Conservation (phyloP, 805 yeast species). For the Jamesozyma jinghongensis region DNA sequence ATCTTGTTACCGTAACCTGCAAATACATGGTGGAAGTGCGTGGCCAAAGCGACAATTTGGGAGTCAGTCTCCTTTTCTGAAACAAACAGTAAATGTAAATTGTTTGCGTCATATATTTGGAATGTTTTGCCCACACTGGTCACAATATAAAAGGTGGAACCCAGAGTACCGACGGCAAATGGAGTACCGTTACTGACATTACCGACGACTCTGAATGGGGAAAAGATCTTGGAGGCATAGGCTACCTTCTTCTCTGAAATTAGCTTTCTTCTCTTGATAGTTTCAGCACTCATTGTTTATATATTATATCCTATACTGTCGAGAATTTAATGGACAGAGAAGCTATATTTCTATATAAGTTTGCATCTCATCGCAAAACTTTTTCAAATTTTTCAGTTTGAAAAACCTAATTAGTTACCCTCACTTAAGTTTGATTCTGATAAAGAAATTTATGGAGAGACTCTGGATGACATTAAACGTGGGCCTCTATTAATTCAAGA, state of each 20-base stretch:
- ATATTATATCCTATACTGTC: too few relatives aligned
- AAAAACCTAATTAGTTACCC: background rate
- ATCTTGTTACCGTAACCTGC: slow-evolving; percentile 64
- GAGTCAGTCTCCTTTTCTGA: slow-evolving; percentile 68
- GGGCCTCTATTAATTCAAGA: too few relatives aligned
- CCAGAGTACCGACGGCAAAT: slow-evolving; percentile 80
- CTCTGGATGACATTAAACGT: too few relatives aligned
- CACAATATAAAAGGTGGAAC: slow-evolving; percentile 76
- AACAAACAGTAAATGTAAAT: slow-evolving; percentile 74
- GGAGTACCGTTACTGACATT: slow-evolving; percentile 82
- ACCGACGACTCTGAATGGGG: slow-evolving; percentile 86
- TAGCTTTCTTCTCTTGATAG: slow-evolving; percentile 16
- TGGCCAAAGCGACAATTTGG: slow-evolving; percentile 59
- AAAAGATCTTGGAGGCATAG: slow-evolving; percentile 50
- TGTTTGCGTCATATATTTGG: slow-evolving; percentile 89
- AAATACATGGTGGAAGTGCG: slow-evolving; percentile 78
- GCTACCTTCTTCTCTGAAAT: background rate
- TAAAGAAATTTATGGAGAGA: too few relatives aligned
- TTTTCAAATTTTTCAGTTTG: slow-evolving; percentile 2
- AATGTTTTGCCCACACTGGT: slow-evolving; percentile 85
- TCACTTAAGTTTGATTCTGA: too few relatives aligned
- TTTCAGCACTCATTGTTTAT: slow-evolving; percentile 1
- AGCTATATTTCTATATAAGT: background rate
- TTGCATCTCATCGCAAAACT: slow-evolving; percentile 7
- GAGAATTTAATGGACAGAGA: too few relatives aligned